A percentile compares a stretch with the other conserved stretches of the same genome.
Evolutionary conservation across 2,329 filamentous ascomycete genomes (phyloP).

Genomic region (Scedosporium aurantiacum): DNA sequence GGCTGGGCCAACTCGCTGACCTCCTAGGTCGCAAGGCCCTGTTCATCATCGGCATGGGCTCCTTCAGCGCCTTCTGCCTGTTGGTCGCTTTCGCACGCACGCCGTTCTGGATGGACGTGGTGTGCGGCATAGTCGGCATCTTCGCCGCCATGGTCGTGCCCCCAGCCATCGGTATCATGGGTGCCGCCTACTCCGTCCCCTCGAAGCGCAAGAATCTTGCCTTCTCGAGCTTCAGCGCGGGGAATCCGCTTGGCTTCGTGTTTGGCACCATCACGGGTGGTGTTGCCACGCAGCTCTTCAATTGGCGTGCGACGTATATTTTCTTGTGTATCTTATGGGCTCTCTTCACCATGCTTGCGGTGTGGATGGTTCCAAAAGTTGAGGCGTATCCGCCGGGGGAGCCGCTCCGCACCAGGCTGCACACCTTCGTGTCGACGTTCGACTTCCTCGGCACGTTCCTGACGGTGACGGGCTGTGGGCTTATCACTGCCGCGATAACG

Average conservation of each 20-base stretch:
- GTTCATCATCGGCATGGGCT: no score
- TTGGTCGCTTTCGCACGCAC: no score
- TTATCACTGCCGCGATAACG: conserved; percentile 52
- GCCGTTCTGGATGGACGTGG: no score
- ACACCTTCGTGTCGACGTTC: conserved; percentile 39
- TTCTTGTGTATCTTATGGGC: conserved; percentile 53
- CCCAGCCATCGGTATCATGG: no score
- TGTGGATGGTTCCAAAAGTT: conserved; percentile 50
- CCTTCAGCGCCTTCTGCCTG: no score
- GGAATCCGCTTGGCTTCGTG: no score
- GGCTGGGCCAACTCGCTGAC: conserved; percentile 28
- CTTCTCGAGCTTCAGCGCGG: no score
- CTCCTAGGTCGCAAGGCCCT: no score
- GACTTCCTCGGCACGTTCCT: conserved; percentile 50
- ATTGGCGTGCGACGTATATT: conserved; percentile 54
- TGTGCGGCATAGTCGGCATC: no score
- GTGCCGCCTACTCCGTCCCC: no score
- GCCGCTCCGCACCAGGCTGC: conserved; percentile 12
- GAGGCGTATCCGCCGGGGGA: conserved; percentile 22
- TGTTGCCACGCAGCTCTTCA: conserved; percentile 47
- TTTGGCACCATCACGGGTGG: conserved; percentile 46
- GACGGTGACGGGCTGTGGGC: conserved; percentile 52
- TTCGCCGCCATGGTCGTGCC: no score
- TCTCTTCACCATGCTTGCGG: conserved; percentile 42
- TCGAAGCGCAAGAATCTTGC: no score